Evolutionary conservation across 345 rosid species (phyloP), one percentile per base, ranked within the genome.

Genomic region (Psidium guajava): DNA sequence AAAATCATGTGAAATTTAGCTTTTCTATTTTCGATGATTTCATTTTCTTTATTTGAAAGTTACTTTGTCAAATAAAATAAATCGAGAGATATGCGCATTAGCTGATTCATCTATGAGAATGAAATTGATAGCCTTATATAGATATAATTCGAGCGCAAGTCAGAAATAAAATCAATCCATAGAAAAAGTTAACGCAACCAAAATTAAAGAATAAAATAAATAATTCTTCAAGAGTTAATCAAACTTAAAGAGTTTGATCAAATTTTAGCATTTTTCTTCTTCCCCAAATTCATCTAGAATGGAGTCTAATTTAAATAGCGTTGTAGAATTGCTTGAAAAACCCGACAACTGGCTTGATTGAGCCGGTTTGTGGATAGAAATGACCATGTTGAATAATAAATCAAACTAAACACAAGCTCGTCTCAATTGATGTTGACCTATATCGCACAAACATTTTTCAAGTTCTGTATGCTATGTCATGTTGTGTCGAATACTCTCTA

Each of bases 401-500:
- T 1, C 0, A 0, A 64, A 3, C 11, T 0, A 0, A 28, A 1
- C 11, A 1, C 28, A 61, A 27, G 13, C 27, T 52, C 5, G 0
- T 28, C 42, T 61, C 0, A 0, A 28, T 61, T 0, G 0, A 42
- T 61, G 1, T 0, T 27, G 0, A 27, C 10, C 52, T 50, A 50
- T 11, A 14, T 50, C 11, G 4, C 47, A 44, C 8, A 6, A 6
- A 44, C 47, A 44, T 5, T 6, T 6, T 44, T 44, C 1, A 6
- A 6, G 8, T 6, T 44, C 6, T 42, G 1, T 42, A 4, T 42
- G 44, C 5, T 6, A 4, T 42, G 44, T 42, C 44, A 6, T 42
- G 6, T 44, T 6, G 47, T 44, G 47, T 44, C 8, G 47, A 6
- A 44, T 8, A 44, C 47, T 44, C 47, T 44, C 3, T 5, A 5